Conservation (phyloP, 805 yeast genomes). For the Ogataea naganishii region DNA sequence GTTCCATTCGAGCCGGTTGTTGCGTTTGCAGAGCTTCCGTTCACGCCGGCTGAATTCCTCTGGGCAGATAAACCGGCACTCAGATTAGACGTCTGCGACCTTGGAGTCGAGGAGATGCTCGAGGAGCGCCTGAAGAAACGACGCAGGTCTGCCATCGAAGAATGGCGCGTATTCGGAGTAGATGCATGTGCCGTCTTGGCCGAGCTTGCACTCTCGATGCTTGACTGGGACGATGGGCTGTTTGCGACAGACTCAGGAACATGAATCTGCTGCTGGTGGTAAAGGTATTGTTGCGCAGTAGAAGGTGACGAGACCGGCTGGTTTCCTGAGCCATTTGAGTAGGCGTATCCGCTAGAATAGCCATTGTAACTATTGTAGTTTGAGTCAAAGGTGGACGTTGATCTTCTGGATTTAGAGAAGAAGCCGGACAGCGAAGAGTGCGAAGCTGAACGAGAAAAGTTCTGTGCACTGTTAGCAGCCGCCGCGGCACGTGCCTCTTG, state of each 20-base stretch:
- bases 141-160: conserved; percentile 72
- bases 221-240: conserved; percentile 23
- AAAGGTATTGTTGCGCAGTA: neutral
- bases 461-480: conserved; percentile 7
- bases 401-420: conserved; percentile 37
- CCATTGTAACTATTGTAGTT: too few species aligned
- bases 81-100: conserved; percentile 23
- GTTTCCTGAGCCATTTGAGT: too few species aligned
- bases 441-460: conserved; percentile 23
- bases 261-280: conserved; percentile 1
- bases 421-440: conserved; percentile 42
- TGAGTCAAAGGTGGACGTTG: conserved; percentile 22
- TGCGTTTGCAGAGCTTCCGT: neutral
- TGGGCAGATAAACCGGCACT: conserved; percentile 27
- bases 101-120: conserved; percentile 15
- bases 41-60: conserved; percentile 12
- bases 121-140: conserved; percentile 53
- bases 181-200: conserved; percentile 4
- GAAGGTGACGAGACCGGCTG: too few species aligned
- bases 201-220: conserved; percentile 13
- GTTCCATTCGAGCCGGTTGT: neutral
- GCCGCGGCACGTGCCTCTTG: conserved; percentile 34
- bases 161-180: conserved; percentile 47
- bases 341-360: too few species aligned
- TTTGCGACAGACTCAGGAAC: conserved; percentile 6